phyloP scores from a whole-genome alignment of 495 filamentous ascomycete species.

The Penicillium odoratum region DNA sequence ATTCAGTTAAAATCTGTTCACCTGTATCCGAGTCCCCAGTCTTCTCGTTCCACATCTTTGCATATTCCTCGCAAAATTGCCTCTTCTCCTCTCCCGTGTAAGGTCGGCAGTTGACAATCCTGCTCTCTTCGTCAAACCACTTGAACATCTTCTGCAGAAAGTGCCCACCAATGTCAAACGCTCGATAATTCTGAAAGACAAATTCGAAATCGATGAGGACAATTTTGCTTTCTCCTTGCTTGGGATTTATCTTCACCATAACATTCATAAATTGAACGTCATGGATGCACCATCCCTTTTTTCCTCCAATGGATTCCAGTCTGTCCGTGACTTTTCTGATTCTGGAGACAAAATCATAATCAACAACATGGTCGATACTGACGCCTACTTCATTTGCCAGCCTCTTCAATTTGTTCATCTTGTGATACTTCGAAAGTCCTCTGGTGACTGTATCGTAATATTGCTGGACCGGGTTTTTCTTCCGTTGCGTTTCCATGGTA shows the following conservation, averaged over 20 bases:
- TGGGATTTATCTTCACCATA: slow-evolving; percentile 27
- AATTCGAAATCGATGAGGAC: slow-evolving; percentile 35
- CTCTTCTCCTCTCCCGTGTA: slow-evolving; percentile 34
- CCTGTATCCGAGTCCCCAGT: slow-evolving; percentile 32
- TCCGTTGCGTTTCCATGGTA: slow-evolving; percentile 17
- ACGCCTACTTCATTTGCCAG: slow-evolving; percentile 29
- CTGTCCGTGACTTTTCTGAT: slow-evolving; percentile 20
- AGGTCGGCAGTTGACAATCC: slow-evolving; percentile 27
- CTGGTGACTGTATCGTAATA: slow-evolving; percentile 23
- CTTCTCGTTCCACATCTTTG: slow-evolving; percentile 25
- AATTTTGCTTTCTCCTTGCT: slow-evolving; percentile 27
- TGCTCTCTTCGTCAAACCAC: slow-evolving; percentile 35
- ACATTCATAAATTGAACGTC: slow-evolving; percentile 36
- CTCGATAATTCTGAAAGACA: slow-evolving; percentile 33
- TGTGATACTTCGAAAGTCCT: slow-evolving; percentile 23
- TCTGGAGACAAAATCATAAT: slow-evolving; percentile 26
- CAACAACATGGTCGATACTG: slow-evolving; percentile 25
- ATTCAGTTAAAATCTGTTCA: slow-evolving; percentile 29
- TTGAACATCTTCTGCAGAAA: slow-evolving; percentile 41
- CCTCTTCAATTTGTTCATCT: slow-evolving; percentile 28
- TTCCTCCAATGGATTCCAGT: slow-evolving; percentile 25
- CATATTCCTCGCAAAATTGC: slow-evolving; percentile 33
- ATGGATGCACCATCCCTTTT: slow-evolving; percentile 33
- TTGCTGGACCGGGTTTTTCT: slow-evolving; percentile 18
- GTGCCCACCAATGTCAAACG: slow-evolving; percentile 36